phyloP scores from a whole-genome alignment of 257 asterid genomes.

The Penstemon davidsonii region DNA sequence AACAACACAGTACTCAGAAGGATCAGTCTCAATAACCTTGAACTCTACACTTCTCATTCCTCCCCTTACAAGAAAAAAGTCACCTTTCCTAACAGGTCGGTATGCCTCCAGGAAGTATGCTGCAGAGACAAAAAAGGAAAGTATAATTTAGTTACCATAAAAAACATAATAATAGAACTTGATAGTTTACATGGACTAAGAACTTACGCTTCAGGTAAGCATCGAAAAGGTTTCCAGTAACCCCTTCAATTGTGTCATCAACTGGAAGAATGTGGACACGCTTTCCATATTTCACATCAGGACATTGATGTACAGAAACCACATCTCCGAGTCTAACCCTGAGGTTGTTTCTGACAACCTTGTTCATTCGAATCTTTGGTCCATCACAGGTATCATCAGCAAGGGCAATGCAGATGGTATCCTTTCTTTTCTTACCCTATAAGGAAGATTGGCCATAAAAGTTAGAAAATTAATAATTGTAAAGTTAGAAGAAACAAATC shows the following conservation, averaged over 20 bases:
- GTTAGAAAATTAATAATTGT: too few relatives aligned
- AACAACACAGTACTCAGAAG: constrained; percentile 56
- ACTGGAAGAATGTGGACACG: constrained; percentile 59
- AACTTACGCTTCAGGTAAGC: constrained; percentile 67
- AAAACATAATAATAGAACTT: background rate
- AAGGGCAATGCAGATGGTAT: constrained; percentile 65
- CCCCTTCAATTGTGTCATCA: constrained; percentile 72
- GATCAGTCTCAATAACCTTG: constrained; percentile 57
- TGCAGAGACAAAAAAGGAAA: constrained; percentile 24
- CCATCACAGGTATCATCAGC: constrained; percentile 71
- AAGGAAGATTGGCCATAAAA: background rate
- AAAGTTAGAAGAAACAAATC: too few relatives aligned
- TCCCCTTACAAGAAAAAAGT: constrained; percentile 54
- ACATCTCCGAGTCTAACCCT: constrained; percentile 72
- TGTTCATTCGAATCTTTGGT: constrained; percentile 68
- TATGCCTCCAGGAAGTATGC: constrained; percentile 61
- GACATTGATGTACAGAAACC: constrained; percentile 65
- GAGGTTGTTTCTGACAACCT: constrained; percentile 67
- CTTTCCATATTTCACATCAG: constrained; percentile 62
- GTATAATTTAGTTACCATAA: background rate
- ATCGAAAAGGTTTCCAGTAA: constrained; percentile 65
- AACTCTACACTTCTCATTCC: constrained; percentile 71
- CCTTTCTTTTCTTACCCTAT: constrained; percentile 69
- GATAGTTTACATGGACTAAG: constrained; percentile 1
- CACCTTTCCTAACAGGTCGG: constrained; percentile 58